Conservation (phyloP, 805 yeast species). For the Wickerhamomyces strasburgensis region DNA sequence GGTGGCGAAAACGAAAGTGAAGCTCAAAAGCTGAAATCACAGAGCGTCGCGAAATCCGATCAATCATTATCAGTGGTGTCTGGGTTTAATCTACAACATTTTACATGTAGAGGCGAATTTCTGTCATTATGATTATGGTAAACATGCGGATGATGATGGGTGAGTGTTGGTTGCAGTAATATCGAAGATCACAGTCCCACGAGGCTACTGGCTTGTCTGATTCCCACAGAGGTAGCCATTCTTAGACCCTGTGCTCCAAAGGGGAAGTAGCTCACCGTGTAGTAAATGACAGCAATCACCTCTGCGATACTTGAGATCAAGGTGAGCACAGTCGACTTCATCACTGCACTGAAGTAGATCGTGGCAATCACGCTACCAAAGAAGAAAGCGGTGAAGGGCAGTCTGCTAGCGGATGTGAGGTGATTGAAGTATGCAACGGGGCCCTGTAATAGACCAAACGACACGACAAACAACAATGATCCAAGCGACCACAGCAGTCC, state of each 20-base stretch:
- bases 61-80: too few relatives aligned
- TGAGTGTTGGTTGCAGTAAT: neutral
- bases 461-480: slow-evolving; percentile 74
- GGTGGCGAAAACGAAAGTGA: slow-evolving; percentile 12
- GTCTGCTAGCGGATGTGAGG: slow-evolving; percentile 65
- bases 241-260: slow-evolving; percentile 79
- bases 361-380: slow-evolving; percentile 78
- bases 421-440: slow-evolving; percentile 77
- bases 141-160: neutral
- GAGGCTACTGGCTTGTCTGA: slow-evolving; percentile 36
- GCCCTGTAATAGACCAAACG: slow-evolving; percentile 91
- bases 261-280: slow-evolving; percentile 90
- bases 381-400: slow-evolving; percentile 76
- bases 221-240: slow-evolving; percentile 52
- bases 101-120: too few relatives aligned
- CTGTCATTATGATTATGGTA: slow-evolving; percentile 1
- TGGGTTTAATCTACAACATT: too few relatives aligned
- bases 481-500: slow-evolving; percentile 92
- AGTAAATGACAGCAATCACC: slow-evolving; percentile 81
- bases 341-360: slow-evolving; percentile 65
- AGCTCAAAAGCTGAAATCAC: too few relatives aligned
- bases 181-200: slow-evolving; percentile 11
- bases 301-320: slow-evolving; percentile 72
- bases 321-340: slow-evolving; percentile 69
- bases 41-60: too few relatives aligned